Evolutionary conservation across 495 filamentous ascomycete species (phyloP).

Genomic region (Rhizodiscina lignyota): DNA sequence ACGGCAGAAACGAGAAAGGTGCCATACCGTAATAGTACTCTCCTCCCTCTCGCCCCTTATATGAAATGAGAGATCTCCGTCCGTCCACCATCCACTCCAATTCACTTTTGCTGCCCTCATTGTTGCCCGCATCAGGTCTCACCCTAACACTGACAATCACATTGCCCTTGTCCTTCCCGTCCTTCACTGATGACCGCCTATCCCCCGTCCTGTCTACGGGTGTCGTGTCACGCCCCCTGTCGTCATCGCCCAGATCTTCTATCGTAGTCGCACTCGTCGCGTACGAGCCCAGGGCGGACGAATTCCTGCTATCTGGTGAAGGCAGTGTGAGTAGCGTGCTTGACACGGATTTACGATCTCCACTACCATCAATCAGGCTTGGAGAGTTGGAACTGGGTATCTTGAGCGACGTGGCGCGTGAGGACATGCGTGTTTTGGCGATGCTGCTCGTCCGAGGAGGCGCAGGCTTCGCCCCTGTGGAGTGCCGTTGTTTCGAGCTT

Average conservation of each 20-base stretch:
- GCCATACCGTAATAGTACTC: conserved; percentile 80
- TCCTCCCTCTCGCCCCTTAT: conserved; percentile 75
- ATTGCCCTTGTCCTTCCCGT: conserved; percentile 76
- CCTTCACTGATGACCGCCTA: too few species aligned
- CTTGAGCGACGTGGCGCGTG: conserved; percentile 3
- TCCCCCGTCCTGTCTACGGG: too few species aligned
- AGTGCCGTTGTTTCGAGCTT: conserved; percentile 1
- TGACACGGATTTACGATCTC: conserved; percentile 58
- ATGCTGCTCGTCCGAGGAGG: conserved; percentile 7
- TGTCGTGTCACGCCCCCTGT: too few species aligned
- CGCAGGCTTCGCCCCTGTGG: background rate
- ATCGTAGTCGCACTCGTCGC: conserved; percentile 81
- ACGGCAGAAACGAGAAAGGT: conserved; percentile 4
- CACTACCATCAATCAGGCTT: conserved; percentile 63
- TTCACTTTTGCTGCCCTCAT: conserved; percentile 43
- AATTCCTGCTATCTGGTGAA: conserved; percentile 79
- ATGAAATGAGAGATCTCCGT: conserved; percentile 64
- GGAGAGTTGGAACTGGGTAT: conserved; percentile 24
- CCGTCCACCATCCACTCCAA: conserved; percentile 89
- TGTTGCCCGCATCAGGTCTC: conserved; percentile 55
- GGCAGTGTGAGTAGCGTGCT: conserved; percentile 45
- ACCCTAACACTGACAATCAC: conserved; percentile 92
- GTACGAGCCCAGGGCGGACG: conserved; percentile 77
- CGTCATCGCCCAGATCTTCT: conserved; percentile 46
- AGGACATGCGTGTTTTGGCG: conserved; percentile 3